Evolutionary conservation across 2,329 filamentous ascomycete species (phyloP), one percentile per base, ranked within the genome.

Genomic region (Periconia sp.): DNA sequence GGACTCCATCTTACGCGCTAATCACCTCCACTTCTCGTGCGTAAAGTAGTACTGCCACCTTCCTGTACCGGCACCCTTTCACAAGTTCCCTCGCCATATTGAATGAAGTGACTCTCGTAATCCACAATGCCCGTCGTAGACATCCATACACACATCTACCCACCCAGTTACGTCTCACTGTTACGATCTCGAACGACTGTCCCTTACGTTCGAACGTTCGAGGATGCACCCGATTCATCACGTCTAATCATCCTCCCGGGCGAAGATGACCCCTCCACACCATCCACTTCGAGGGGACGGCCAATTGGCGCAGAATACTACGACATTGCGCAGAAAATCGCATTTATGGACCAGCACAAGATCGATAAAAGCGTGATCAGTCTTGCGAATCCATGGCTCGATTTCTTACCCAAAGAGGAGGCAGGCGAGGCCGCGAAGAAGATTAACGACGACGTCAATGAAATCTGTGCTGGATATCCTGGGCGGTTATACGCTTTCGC

Each of bases 301-400:
- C 92, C 92, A 3, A 85, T 97, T 42, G 93, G 91, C 19, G 80
- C 85, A 1, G 90, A 92, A 65, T 97, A 93, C 79, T 90, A 87
- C 57, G 90, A 91, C 43, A 86, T 96, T 53, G 76, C 80, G 15
- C 82, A 90, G 63, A 97, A 96, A 69, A 81, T 96, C 14, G 81
- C 85, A 46, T 96, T 97, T 76, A 97, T 97, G 92, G 82, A 91
- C 71, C 83, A 81, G 15, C 92, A 97, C 75, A 78, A 78, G 49
- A 96, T 97, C 70, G 83, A 89, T 72, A 85, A 88, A 59, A 94
- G 90, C 1, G 89, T 96, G 47, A 85, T 97, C 58, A 94, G 90
- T 0, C 85, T 96, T 19, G 92, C 92, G 14, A 97, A 97, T 68
- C 92, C 92, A 0, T 97, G 92, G 92, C 82, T 97, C 2, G 92